Conservation (phyloP, 2,329 filamentous ascomycete genomes). For the Dryadomyces sulphureus region DNA sequence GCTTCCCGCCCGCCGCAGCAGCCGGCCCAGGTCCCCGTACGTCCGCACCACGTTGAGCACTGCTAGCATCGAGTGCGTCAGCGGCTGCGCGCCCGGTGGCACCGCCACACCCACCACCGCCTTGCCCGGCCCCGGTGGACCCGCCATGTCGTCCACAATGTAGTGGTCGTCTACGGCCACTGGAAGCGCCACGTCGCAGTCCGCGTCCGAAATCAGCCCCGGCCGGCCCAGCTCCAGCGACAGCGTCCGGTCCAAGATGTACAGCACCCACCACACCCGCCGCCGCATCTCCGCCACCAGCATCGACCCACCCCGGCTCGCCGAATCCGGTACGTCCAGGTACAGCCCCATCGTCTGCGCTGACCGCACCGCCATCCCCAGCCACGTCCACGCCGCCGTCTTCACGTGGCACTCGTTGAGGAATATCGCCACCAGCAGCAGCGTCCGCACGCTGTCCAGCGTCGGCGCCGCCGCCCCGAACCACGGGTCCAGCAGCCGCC, state of each 20-base stretch:
- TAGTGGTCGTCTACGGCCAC: constrained; percentile 64
- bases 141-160: constrained; percentile 36
- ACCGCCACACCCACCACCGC: too few species aligned
- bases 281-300: constrained; percentile 75
- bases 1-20: constrained; percentile 23
- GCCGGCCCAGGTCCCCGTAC: constrained; percentile 56
- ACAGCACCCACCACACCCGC: constrained; percentile 87
- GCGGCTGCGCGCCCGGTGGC: constrained; percentile 34
- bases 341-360: constrained; percentile 78
- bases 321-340: constrained; percentile 45
- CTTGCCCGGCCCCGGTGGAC: too few species aligned
- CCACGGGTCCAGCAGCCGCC: constrained; percentile 64
- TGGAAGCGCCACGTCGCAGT: constrained; percentile 74
- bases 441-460: constrained; percentile 58
- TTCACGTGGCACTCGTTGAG: constrained; percentile 77
- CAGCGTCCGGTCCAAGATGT: constrained; percentile 71
- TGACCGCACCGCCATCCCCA: constrained; percentile 63
- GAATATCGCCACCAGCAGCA: constrained; percentile 63
- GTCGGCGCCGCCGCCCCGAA: constrained; percentile 57
- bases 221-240: constrained; percentile 71
- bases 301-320: neutral
- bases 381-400: constrained; percentile 74
- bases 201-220: constrained; percentile 68
- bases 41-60: constrained; percentile 71
- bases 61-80: constrained; percentile 59